Evolutionary conservation across 495 filamentous ascomycete genomes (phyloP), one percentile per base, ranked within the genome.

Genomic region (Aspergillus incahuasiensis): DNA sequence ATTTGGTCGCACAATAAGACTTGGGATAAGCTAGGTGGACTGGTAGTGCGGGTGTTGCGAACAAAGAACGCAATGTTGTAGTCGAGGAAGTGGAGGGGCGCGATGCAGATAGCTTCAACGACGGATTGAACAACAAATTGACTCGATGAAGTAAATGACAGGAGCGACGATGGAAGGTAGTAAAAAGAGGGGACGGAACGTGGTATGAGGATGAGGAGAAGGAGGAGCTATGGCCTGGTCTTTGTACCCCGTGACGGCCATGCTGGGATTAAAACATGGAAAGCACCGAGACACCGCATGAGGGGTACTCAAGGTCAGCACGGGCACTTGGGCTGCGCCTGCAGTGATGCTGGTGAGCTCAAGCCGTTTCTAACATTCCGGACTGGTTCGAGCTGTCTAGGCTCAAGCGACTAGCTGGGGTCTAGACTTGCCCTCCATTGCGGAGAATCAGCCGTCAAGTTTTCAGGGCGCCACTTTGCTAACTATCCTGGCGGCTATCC

Each of bases 261-360:
- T 56, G 46, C 54, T 52, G 40, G 47, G 41, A 55, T 54, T 38
- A 59, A 47, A 56, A 22, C 54, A 50, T 56, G 54, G 54, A 49
- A 56, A 35, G 5, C 38, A 18, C n/a, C 32, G 9, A 35, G 13
- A 16, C n/a, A 8, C 24, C 18, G 52, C 43, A 48, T 40, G 52
- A 55, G 52, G 52, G 52, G 44, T 55, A 48, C 18, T 40, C 3
- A 12, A 12, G 13, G 7, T 44, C 51, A 54, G 41, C 51, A 54
- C 51, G 51, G 42, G 52, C 30, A 54, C 52, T 6, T 48, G 54
- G 39, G 47, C 47, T 39, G 47, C 47, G 39, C 24, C 47, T 39
- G 47, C 47, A 49, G 47, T 15, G 19, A 46, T 25, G 21, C 15
- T 4, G 43, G 21, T 46, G 22, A 46, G 21, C 16, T 44, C 42